Evolutionary conservation across 192 early-diverging fungal genomes (phyloP).

Genomic region (Funneliformis geosporum): DNA sequence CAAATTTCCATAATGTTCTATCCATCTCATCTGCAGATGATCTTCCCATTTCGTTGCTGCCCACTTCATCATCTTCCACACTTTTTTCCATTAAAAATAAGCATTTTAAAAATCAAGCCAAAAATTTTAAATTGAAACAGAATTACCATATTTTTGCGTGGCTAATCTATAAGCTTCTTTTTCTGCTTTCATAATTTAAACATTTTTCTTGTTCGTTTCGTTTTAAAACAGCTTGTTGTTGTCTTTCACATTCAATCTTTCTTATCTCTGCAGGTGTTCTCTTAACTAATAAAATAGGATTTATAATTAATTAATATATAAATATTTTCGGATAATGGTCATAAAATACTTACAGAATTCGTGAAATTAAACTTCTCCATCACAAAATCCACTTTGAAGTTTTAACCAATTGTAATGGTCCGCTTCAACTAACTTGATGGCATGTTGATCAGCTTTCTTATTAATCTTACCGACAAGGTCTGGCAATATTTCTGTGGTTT

Average conservation of each 20-base stretch:
- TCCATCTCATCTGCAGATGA: slow-evolving; percentile 32
- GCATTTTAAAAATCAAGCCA: background rate
- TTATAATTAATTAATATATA: background rate
- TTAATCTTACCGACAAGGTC: slow-evolving; percentile 79
- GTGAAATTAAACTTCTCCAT: slow-evolving; percentile 93
- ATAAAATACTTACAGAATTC: slow-evolving; percentile 60
- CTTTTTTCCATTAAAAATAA: background rate
- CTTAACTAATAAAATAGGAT: slow-evolving; percentile 47
- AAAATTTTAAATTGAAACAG: slow-evolving; percentile 8
- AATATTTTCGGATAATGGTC: background rate
- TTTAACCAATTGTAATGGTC: slow-evolving; percentile 86
- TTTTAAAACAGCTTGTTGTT: slow-evolving; percentile 69
- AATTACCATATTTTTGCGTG: slow-evolving; percentile 41
- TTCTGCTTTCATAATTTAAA: slow-evolving; percentile 71
- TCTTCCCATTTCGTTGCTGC: slow-evolving; percentile 43
- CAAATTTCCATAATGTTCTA: slow-evolving; percentile 37
- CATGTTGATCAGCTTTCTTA: slow-evolving; percentile 75
- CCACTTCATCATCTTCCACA: slow-evolving; percentile 30
- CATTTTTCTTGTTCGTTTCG: slow-evolving; percentile 85
- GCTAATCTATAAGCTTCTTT: slow-evolving; percentile 56
- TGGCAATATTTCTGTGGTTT: slow-evolving; percentile 83
- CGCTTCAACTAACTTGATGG: slow-evolving; percentile 87
- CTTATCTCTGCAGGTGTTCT: slow-evolving; percentile 76
- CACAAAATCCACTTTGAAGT: slow-evolving; percentile 86
- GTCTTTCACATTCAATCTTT: slow-evolving; percentile 57